Percentiles rank a stretch among this genome's conserved stretches.
phyloP scores from a whole-genome alignment of 306 rosid genomes.

The Casuarina cunninghamiana region DNA sequence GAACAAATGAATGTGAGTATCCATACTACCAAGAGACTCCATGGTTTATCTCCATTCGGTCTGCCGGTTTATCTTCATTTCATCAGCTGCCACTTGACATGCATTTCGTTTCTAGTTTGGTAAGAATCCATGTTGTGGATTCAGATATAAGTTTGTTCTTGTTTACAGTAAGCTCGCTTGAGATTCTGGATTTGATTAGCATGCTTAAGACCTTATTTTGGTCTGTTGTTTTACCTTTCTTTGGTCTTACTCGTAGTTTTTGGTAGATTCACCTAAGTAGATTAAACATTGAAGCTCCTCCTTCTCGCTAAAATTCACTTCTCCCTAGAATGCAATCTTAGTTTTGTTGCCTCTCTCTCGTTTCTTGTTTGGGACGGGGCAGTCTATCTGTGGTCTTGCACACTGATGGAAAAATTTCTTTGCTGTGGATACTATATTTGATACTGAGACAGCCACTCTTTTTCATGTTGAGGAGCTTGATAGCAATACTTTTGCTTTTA shows the following conservation, averaged over 20 bases:
- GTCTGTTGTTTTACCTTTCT: conserved; percentile 2
- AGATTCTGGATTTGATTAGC: not conserved
- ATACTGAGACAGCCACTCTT: not conserved
- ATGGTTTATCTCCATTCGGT: not conserved
- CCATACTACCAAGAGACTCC: conserved; percentile 3
- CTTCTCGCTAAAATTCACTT: not conserved
- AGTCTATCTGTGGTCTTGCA: not conserved
- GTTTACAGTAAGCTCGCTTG: not conserved
- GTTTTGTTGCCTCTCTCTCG: not conserved
- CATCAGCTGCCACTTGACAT: not conserved
- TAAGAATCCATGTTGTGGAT: conserved; percentile 7
- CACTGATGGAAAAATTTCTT: not conserved
- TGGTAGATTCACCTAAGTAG: not conserved
- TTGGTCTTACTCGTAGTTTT: not conserved
- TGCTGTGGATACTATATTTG: not conserved
- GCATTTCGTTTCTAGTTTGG: conserved; percentile 7
- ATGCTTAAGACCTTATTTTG: not conserved
- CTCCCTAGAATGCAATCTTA: not conserved
- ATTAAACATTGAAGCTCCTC: not conserved
- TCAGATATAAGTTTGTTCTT: not conserved
- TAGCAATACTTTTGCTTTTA: not conserved
- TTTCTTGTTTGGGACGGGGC: not conserved
- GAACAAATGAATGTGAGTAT: conserved; percentile 35
- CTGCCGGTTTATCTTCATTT: conserved; percentile 1
- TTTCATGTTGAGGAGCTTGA: not conserved